These are phyloP conservation scores for Singerocomus inundabilis DNA, from an alignment of 1,284 basidiomycete species.

Conservation along the genomic window DNA sequence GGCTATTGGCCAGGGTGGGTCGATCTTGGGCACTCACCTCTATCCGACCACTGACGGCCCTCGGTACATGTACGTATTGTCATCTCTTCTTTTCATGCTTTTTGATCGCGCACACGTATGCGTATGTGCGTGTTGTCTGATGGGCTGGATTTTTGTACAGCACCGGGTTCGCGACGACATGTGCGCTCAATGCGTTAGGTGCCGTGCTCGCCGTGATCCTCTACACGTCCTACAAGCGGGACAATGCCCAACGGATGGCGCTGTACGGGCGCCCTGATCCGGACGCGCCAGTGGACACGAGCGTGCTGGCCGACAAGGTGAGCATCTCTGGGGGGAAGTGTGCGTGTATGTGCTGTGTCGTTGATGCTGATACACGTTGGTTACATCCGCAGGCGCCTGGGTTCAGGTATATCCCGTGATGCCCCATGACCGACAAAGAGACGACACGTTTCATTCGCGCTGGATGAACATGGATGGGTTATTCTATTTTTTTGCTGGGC, in stretches of 20 bases:
- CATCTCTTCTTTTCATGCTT: too few species aligned
- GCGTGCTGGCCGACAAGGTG: slow-evolving; percentile 63
- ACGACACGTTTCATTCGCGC: too few species aligned
- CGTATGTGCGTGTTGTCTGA: not conserved
- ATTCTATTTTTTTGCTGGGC: too few species aligned
- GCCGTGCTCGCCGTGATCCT: slow-evolving; percentile 48
- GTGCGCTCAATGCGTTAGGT: slow-evolving; percentile 54
- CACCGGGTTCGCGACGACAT: slow-evolving; percentile 63
- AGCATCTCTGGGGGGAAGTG: not conserved
- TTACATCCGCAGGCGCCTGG: slow-evolving; percentile 13
- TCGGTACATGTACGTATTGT: slow-evolving; percentile 53
- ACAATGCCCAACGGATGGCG: slow-evolving; percentile 56
- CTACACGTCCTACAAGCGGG: slow-evolving; percentile 53
- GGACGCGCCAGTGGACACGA: slow-evolving; percentile 57
- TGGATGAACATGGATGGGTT: too few species aligned
- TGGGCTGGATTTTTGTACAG: slow-evolving; percentile 32
- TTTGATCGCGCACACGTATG: not conserved
- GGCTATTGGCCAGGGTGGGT: slow-evolving; percentile 76
- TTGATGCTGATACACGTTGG: not conserved
- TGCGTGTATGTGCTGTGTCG: too few species aligned
- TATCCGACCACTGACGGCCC: slow-evolving; percentile 65
- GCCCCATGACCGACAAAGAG: too few species aligned
- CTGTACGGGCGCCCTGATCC: slow-evolving; percentile 51
- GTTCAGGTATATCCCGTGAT: slow-evolving; percentile 27
- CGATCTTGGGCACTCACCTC: slow-evolving; percentile 67